A percentile compares a stretch with the other conserved stretches of the same genome.
Evolutionary conservation across 2,329 filamentous ascomycete genomes (phyloP).

Genomic region (Phaeosphaeriaceae sp.): DNA sequence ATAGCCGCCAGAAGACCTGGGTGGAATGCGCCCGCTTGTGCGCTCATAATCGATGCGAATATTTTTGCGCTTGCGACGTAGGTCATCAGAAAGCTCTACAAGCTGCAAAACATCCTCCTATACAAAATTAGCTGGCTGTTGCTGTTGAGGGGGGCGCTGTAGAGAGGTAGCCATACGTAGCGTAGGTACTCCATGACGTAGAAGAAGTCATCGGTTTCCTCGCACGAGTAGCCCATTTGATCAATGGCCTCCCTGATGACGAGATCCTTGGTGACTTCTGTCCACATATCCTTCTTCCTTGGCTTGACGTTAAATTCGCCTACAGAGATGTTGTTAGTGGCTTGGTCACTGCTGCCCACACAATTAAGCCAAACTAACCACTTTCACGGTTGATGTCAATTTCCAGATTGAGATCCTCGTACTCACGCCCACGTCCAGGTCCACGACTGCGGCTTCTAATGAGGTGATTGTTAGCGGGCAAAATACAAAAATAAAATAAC

Average conservation of each 20-base stretch:
- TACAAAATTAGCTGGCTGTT: slow-evolving; percentile 14
- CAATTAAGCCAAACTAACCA: neutral
- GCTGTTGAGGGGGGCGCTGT: neutral
- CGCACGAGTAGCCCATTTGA: slow-evolving; percentile 81
- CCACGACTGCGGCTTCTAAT: slow-evolving; percentile 47
- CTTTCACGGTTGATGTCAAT: slow-evolving; percentile 66
- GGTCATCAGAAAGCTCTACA: slow-evolving; percentile 81
- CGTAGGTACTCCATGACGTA: slow-evolving; percentile 91
- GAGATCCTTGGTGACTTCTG: slow-evolving; percentile 93
- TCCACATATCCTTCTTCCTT: slow-evolving; percentile 75
- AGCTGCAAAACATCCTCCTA: slow-evolving; percentile 88
- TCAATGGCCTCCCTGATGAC: slow-evolving; percentile 88
- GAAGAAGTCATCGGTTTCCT: slow-evolving; percentile 88
- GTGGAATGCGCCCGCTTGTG: slow-evolving; percentile 57
- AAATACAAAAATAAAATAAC: no score
- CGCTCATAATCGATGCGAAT: slow-evolving; percentile 67
- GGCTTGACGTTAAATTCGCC: slow-evolving; percentile 38
- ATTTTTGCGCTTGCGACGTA: slow-evolving; percentile 67
- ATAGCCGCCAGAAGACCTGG: slow-evolving; percentile 56
- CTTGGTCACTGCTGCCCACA: neutral
- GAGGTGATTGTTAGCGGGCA: slow-evolving; percentile 9
- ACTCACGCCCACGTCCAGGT: slow-evolving; percentile 55
- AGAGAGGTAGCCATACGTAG: slow-evolving; percentile 69
- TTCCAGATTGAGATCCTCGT: slow-evolving; percentile 71
- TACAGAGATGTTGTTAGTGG: slow-evolving; percentile 47